Evolutionary conservation across 1,139 yeast genomes (phyloP), one percentile per base, ranked within the genome.

Genomic region (Scheffersomyces quercinus): DNA sequence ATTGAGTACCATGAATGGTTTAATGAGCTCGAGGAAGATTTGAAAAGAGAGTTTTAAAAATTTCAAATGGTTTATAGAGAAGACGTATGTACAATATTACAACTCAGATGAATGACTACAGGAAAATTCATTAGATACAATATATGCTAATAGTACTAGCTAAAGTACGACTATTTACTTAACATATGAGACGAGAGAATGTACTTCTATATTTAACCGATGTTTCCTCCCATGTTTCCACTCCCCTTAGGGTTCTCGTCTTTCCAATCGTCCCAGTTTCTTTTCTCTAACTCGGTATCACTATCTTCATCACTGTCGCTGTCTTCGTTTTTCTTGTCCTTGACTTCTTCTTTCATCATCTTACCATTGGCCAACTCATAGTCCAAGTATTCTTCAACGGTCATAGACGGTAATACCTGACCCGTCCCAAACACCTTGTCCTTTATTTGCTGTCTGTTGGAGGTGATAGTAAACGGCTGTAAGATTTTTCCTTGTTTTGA

Each of bases 261-360:
- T 40, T 83, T 83, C 75, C 95, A 93, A 50, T 87, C 95, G 64
- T 93, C 98, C 97, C 98, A 93, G 41, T 78, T 77, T 50, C 99
- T 75, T 44, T 85, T 82, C 56, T 80, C 82, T 28, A 66, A 52
- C 46, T 75, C 81, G 38, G 79, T 81, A 36, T 75, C 78, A 24
- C 65, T 65, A 28, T 73, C 75, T 15, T 71, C 72, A 26, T 65
- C 68, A 31, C 62, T 65, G n/a, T 58, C 64, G 15, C 62, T 67
- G 31, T 54, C 55, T 12, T 46, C 67, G 40, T 35, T 56, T 28
- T 51, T 50, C 35, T 52, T 43, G 46, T 67, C 62, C 39, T 65
- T 64, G 29, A 57, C 73, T 41, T 78, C 82, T 20, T 81, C 79
- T 41, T 78, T 71, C 38, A 79, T 68, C 78, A 86, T 85, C 44